Evolutionary conservation across 495 filamentous ascomycete genomes (phyloP), one percentile per base, ranked within the genome.

Genomic region (Aspergillus sclerotiicarbonarius): DNA sequence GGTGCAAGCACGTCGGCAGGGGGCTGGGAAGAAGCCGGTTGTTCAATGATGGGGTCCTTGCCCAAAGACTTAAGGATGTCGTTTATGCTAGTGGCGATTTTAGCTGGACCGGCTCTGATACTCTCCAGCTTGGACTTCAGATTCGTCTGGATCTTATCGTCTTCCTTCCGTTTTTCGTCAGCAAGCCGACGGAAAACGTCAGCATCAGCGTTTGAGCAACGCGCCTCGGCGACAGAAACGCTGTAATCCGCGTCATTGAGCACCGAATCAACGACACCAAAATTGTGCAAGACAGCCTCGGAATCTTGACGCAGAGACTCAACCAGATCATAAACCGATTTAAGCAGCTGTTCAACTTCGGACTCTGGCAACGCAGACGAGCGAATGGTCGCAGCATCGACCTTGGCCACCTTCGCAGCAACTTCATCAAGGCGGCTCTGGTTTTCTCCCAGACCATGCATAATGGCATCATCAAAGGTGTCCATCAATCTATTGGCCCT

Each of bases 161-260:
- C 80, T 56, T 83, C 80, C 54, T 80, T 81, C 56, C 74, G 70
- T 63, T 81, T 80, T 57, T 82, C 80, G 52, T 66, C 71, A 25
- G 75, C 69, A 4, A 82, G 69, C 41, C 70, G 76, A 20, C 64
- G 63, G 55, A 81, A 76, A 15, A 78, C 71, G 13, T 76, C 71
- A 20, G 64, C 41, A 3, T 81, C 78, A 6, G 78, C 67, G 33
- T 74, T 71, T 30, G 77, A 67, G 61, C 79, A 76, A 25, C 70
- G 75, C 9, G 79, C 80, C 57, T 81, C 78, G 31, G 80, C 80
- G 29, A 80, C 77, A 29, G 80, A 81, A 29, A 83, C 70, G 48
- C 74, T 69, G 59, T 83, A 83, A 58, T 83, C 80, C 10, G 79
- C 80, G 45, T 79, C 71, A 61, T 82, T 82, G 51, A 83, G 72